Evolutionary conservation across 768 basidiomycete species (phyloP).

Genomic region (Leccinum pellstonianum): DNA sequence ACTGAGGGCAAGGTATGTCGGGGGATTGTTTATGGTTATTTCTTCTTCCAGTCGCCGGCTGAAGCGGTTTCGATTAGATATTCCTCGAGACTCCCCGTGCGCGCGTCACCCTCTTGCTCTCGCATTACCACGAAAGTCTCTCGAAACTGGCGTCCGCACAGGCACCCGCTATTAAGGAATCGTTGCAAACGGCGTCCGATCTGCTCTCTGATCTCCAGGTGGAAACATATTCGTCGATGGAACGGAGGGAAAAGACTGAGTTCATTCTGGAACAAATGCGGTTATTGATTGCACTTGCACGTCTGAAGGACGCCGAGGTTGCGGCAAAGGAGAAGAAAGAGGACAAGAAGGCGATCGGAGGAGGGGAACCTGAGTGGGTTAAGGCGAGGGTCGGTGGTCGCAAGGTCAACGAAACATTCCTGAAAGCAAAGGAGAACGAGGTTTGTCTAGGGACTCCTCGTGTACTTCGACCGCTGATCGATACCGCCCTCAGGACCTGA

Average conservation of each 20-base stretch:
- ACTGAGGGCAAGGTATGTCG: slow-evolving; percentile 91
- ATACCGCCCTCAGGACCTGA: slow-evolving; percentile 68
- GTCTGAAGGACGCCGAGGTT: slow-evolving; percentile 68
- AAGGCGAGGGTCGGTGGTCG: slow-evolving; percentile 89
- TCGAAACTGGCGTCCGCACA: slow-evolving; percentile 43
- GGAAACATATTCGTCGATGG: slow-evolving; percentile 99
- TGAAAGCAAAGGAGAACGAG: slow-evolving; percentile 87
- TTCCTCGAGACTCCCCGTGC: slow-evolving; percentile 97
- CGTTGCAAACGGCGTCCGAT: slow-evolving; percentile 84
- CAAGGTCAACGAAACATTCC: slow-evolving; percentile 91
- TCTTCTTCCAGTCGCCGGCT: neutral
- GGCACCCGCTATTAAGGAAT: slow-evolving; percentile 51
- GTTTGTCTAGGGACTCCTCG: slow-evolving; percentile 41
- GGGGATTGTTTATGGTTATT: neutral
- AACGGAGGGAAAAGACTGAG: slow-evolving; percentile 95
- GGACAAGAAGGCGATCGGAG: slow-evolving; percentile 56
- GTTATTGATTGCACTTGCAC: slow-evolving; percentile 73
- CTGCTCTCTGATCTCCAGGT: slow-evolving; percentile 94
- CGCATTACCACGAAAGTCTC: slow-evolving; percentile 80
- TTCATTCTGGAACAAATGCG: slow-evolving; percentile 99
- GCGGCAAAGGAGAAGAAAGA: slow-evolving; percentile 51
- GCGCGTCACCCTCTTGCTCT: slow-evolving; percentile 84
- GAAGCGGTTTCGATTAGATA: slow-evolving; percentile 54
- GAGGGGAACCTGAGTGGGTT: slow-evolving; percentile 89
- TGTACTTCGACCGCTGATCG: neutral